Evolutionary conservation across 192 early-diverging fungal species (phyloP).

Genomic region (Coemansia sp.): DNA sequence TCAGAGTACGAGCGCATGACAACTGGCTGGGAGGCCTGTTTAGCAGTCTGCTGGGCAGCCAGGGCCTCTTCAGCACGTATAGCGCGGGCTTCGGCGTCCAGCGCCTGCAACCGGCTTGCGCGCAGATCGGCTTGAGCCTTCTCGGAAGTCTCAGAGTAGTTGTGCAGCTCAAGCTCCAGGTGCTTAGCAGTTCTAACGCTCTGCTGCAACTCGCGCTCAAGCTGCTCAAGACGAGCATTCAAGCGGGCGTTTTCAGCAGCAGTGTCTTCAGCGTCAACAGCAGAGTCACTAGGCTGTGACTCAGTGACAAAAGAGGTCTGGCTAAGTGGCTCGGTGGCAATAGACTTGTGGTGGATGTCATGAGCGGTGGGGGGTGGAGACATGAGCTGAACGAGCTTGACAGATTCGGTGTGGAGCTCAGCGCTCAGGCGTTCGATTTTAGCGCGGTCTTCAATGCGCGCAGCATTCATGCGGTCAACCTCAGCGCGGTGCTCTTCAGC

Average conservation of each 20-base stretch:
- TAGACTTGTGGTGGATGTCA: conserved; percentile 10
- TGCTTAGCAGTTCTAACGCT: conserved; percentile 2
- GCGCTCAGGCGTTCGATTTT: conserved; percentile 5
- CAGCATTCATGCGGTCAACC: background rate
- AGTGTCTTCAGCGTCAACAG: background rate
- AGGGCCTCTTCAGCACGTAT: conserved; percentile 30
- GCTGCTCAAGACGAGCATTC: conserved; percentile 8
- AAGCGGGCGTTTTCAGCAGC: conserved; percentile 8
- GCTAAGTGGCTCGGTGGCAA: background rate
- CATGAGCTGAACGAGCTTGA: conserved; percentile 15
- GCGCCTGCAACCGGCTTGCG: conserved; percentile 9
- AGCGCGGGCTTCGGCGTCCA: conserved; percentile 44
- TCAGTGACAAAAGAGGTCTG: background rate
- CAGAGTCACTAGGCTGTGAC: background rate
- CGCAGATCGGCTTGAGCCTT: conserved; percentile 15
- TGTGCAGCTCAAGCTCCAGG: background rate
- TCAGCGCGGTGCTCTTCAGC: conserved; percentile 19
- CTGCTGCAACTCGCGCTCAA: conserved; percentile 8
- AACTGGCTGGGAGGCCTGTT: conserved; percentile 8
- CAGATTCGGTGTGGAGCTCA: background rate
- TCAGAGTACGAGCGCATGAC: conserved; percentile 16
- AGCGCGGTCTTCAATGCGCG: conserved; percentile 1
- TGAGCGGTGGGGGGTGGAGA: conserved; percentile 38
- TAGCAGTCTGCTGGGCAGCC: conserved; percentile 11
- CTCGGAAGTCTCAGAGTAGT: background rate